These are phyloP conservation scores for Peronospora farinosa DNA, from an alignment of 352 stramenopile genomes.

Conservation along the genomic window DNA sequence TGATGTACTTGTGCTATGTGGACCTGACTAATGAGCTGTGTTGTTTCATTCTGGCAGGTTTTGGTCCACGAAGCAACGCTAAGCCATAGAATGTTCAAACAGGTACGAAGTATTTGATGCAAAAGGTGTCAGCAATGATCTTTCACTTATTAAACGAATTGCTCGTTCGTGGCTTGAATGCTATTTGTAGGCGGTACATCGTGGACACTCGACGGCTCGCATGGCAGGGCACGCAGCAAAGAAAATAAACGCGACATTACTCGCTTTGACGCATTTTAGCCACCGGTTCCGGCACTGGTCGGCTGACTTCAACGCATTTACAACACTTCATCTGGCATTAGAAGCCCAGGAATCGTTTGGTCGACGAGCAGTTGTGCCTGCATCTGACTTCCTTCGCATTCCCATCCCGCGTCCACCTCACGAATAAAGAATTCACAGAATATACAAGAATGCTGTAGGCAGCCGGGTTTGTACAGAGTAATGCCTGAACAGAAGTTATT, in stretches of 20 bases:
- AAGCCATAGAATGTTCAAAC: constrained; percentile 58
- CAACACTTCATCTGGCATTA: constrained; percentile 61
- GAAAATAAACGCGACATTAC: constrained; percentile 66
- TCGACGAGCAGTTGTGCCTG: constrained; percentile 53
- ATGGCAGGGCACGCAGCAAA: constrained; percentile 74
- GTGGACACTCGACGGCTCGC: constrained; percentile 71
- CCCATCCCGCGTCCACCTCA: constrained; percentile 51
- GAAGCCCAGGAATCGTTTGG: constrained; percentile 68
- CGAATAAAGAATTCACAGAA: constrained; percentile 24
- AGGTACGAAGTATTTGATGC: constrained; percentile 27
- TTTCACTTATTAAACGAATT: background rate
- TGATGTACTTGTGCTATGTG: background rate
- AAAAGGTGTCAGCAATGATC: background rate
- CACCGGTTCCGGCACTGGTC: constrained; percentile 75
- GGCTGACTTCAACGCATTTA: constrained; percentile 25
- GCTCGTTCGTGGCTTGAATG: constrained; percentile 2
- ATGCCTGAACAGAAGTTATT: background rate
- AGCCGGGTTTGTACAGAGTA: background rate
- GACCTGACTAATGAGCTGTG: constrained; percentile 3
- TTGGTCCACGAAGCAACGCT: constrained; percentile 84
- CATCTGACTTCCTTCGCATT: constrained; percentile 77
- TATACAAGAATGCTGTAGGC: constrained; percentile 8
- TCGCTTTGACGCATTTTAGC: constrained; percentile 83
- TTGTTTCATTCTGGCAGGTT: constrained; percentile 36
- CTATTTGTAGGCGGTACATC: constrained; percentile 42